Base-by-base conservation (phyloP, 208 protist genomes). In the Ichthyophonus hoferi region DNA sequence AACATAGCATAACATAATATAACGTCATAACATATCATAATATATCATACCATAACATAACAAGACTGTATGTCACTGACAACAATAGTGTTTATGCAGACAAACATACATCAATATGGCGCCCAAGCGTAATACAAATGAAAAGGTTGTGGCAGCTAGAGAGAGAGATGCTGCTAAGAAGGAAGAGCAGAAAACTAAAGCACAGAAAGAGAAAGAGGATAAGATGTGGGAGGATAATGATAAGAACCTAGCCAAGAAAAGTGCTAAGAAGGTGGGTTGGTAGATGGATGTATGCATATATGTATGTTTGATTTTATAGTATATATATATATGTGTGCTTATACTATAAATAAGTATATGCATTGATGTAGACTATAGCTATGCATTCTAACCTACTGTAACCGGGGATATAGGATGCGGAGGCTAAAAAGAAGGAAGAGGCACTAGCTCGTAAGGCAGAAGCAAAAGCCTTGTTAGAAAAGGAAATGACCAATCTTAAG, bases 191-290 rank as follows among this genome's bases (percentile, higher is more conserved):
- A 67, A 81, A 31, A 31, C 81, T 37, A 58, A 24, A 58, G 33
- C 24, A 85, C n/a, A 85, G 81, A 85, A 85, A 34, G 24, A 7
- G 33, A 50, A 85, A 35, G 81, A 85, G 33, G 81, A 85, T 58
- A 38, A 17, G 24, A 33, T n/a, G 39, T 85, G 81, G 81, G 39
- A 85, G 0, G 81, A 85, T 34, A 38, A 85, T 42, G 81, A 85
- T 58, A 85, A 85, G 81, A 85, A 85, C 33, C 17, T 58, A 58
- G 81, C 81, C 0, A 85, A 85, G 40, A 50, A 39, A n/a, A 24
- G 12, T n/a, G 35, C 24, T 12, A 85, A 85, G 40, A 85, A 85
- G 81, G 78, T 82, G 35, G 7, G 35, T 82, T 12, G 14, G 31
- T 82, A 24, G 7, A 24, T 67, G 50, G 7, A 24, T 24, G 50